Base-by-base conservation (phyloP, 2,329 filamentous ascomycete species). In the Verticillium albo-atrum region DNA sequence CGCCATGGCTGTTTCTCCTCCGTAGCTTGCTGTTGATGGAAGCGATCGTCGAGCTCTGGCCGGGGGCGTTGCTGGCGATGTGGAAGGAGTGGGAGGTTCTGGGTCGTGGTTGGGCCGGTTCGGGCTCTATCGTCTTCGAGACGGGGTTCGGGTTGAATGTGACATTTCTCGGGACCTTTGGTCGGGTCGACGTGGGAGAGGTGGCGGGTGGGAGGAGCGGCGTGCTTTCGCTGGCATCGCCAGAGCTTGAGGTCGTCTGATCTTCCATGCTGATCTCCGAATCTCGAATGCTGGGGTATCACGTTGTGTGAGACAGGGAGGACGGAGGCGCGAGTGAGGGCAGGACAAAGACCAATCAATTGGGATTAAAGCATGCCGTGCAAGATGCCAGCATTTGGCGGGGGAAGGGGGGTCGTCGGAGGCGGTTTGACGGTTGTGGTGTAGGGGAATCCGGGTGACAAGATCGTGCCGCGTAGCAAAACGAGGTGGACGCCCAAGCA, bases 21-120 rank as follows among this genome's bases (percentile, higher is more conserved):
- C 91, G 88, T 54, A 97, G 81, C 75, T 93, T 96, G 82, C 82
- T 94, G 75, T 97, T 97, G 66, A 97, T 77, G 3, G 89, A 85
- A 5, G 92, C 87, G 26, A 97, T 88, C 20, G 84, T 81, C 26
- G 81, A 81, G 57, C 67, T 74, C 58, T 73, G 68, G 64, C 66
- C 54, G 68, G 73, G 65, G 70, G 70, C 72, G 64, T 67, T 71
- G 9, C n/a, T 47, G 60, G 74, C 72, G 62, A 67, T 63, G 61
- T 61, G 61, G 65, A 67, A 64, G 52, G 67, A 62, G 58, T 67
- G 50, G 26, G 74, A 78, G 58, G 74, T 61, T 62, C 59, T 59
- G 61, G 70, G 42, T 59, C 62, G 53, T 57, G 61, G 63, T 47
- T 68, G 66, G 15, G 67, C 67, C 17, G 77, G 67, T 52, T 79